phyloP scores from a whole-genome alignment of 306 rosid genomes.

The Cucurbita argyrosperma region DNA sequence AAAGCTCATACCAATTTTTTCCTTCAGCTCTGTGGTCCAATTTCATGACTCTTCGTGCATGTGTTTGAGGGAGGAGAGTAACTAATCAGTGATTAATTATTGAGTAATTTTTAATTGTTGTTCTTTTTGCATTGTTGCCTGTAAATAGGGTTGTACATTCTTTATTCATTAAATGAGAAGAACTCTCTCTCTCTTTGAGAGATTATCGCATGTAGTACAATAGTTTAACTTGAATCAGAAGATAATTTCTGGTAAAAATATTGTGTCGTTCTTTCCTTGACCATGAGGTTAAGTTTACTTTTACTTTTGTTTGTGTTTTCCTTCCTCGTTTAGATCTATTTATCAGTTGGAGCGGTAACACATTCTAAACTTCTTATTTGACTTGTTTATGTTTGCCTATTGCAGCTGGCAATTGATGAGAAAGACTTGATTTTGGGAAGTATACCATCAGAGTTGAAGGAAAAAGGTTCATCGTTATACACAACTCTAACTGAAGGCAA shows the following conservation, averaged over 20 bases:
- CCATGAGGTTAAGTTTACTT: not conserved
- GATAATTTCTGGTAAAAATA: not conserved
- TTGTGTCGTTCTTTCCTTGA: not conserved
- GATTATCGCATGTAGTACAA: not conserved
- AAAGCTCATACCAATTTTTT: no score
- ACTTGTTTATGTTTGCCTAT: not conserved
- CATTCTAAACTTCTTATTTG: not conserved
- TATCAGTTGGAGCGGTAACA: not conserved
- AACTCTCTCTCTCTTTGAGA: no score
- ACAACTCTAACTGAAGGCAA: slow-evolving; percentile 62
- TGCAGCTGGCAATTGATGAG: slow-evolving; percentile 60
- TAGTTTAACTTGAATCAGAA: not conserved
- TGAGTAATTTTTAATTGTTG: no score
- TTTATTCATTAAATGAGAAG: no score
- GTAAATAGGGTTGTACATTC: no score
- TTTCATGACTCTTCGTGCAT: no score
- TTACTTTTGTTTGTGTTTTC: not conserved
- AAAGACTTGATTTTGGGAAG: slow-evolving; percentile 64
- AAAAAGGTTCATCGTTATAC: slow-evolving; percentile 50
- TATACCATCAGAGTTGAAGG: slow-evolving; percentile 52
- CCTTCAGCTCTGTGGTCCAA: no score
- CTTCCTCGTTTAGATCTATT: not conserved
- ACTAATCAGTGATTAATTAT: no score
- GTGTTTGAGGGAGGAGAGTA: no score
- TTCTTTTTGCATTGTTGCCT: no score